Evolutionary conservation across 139 green algal genomes (phyloP), one percentile per base, ranked within the genome.

Genomic region (Bryopsis sp.): DNA sequence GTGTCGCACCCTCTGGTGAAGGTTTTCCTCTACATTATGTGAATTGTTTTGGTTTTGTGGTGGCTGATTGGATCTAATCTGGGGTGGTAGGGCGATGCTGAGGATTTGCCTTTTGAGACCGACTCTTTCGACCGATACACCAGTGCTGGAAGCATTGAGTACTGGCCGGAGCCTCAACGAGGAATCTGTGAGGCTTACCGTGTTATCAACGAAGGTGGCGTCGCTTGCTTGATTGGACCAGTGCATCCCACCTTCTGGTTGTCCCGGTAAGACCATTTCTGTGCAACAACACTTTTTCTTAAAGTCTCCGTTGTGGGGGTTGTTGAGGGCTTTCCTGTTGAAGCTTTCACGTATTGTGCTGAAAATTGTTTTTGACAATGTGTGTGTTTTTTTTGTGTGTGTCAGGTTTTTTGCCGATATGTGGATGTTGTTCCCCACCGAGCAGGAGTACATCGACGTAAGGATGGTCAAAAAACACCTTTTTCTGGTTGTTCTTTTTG

Each of bases 341-440:
- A n/a, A n/a, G n/a, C n/a, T n/a, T n/a, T n/a, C n/a, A n/a, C n/a
- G n/a, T n/a, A n/a, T 57, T 57, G 24, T 57, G 47, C 22, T 26
- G 47, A 22, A 57, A 22, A 57, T 24, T 26, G 47, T 24, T 22
- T 57, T 57, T 57, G 47, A 24, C 47, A 24, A 22, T 57, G 47
- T 57, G 47, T 57, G 24, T 32, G 31, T 32, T 24, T 36, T 34
- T 62, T 8, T 37, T 67, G 22, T 24, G 37, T 11, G 0, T 24
- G 32, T 22, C 69, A 71, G 75, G 28, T 87, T 92, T 74, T 92
- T 96, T 66, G 88, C 91, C 2, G 88, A 97, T 67, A 74, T 84
- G 15, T 97, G 92, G 92, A 97, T 97, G 92, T 83, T 97, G 0
- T 97, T 97, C 81, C 92, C 92, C 47, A 96, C 79, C 2, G 92